Conservation (phyloP, 345 rosid species). For the Eucalyptus cloeziana region DNA sequence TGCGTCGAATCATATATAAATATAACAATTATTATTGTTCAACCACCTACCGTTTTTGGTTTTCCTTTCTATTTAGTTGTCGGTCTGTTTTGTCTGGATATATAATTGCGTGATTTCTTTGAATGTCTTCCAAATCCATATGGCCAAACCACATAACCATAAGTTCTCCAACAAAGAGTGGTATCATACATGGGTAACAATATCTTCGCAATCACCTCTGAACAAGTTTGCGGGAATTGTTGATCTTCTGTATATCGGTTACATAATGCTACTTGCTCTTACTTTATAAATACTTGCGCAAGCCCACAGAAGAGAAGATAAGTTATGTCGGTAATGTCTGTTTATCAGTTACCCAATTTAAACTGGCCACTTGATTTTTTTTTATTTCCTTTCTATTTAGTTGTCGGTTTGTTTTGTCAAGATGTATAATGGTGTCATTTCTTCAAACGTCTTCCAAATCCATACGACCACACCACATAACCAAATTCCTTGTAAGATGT, state of each 20-base stretch:
- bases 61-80: not conserved
- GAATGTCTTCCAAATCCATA: not conserved
- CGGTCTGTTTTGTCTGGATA: not conserved
- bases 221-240: not conserved
- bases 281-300: not conserved
- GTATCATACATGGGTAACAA: not conserved
- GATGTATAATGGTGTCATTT: not conserved
- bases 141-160: not conserved
- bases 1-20: rapidly evolving
- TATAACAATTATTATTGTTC: not conserved
- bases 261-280: not conserved
- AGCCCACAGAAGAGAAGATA: rapidly evolving
- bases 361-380: not conserved
- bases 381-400: not conserved
- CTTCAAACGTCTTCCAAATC: not conserved
- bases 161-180: not conserved
- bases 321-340: rapidly evolving
- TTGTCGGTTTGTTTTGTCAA: not conserved
- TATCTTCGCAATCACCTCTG: not conserved
- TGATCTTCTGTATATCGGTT: not conserved
- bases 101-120: not conserved
- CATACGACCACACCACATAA: not conserved
- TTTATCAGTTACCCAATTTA: not conserved
- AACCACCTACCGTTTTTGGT: not conserved
- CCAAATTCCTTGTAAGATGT: not conserved